A percentile compares a stretch with the other conserved stretches of the same genome.
These are phyloP conservation scores for Tricholoma matsutake DNA, from an alignment of 768 basidiomycete species.

Conservation along the genomic window DNA sequence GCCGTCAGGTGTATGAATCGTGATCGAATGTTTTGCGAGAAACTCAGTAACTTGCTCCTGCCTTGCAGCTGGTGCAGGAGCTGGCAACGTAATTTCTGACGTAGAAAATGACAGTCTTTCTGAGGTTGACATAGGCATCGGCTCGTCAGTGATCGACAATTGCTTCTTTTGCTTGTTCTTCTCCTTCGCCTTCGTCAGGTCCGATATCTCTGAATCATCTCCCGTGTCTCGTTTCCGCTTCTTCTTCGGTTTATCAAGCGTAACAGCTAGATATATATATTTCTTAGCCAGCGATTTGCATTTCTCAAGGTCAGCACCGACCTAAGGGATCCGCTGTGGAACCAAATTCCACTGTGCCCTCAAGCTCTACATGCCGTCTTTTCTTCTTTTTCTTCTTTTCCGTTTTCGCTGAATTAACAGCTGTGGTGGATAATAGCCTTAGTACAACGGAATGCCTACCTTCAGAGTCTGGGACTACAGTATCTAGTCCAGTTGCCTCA, in stretches of 20 bases:
- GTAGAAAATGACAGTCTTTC: conserved; percentile 12
- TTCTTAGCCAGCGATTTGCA: background rate
- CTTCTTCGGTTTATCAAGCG: conserved; percentile 36
- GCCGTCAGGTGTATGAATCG: conserved; percentile 55
- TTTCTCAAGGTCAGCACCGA: conserved; percentile 10
- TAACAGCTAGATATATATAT: conserved; percentile 11
- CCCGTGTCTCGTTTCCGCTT: conserved; percentile 40
- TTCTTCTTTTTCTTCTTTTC: conserved; percentile 31
- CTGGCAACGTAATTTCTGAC: conserved; percentile 15
- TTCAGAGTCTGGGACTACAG: background rate
- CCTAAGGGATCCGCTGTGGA: conserved; percentile 20
- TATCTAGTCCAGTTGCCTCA: background rate
- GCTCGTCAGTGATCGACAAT: conserved; percentile 15
- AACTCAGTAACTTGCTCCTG: conserved; percentile 55
- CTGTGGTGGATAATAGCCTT: background rate
- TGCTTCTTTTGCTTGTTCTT: conserved; percentile 42
- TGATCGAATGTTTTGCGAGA: conserved; percentile 69
- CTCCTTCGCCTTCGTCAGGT: conserved; percentile 43
- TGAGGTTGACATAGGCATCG: conserved; percentile 17
- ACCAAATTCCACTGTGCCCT: conserved; percentile 13
- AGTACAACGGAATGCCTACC: background rate
- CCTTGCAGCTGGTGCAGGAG: conserved; percentile 16
- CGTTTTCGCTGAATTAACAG: background rate
- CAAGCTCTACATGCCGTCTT: conserved; percentile 8
- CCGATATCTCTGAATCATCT: conserved; percentile 10